Base-by-base conservation (phyloP, 495 filamentous ascomycete genomes). In the Hypomontagnella submonticulosa region DNA sequence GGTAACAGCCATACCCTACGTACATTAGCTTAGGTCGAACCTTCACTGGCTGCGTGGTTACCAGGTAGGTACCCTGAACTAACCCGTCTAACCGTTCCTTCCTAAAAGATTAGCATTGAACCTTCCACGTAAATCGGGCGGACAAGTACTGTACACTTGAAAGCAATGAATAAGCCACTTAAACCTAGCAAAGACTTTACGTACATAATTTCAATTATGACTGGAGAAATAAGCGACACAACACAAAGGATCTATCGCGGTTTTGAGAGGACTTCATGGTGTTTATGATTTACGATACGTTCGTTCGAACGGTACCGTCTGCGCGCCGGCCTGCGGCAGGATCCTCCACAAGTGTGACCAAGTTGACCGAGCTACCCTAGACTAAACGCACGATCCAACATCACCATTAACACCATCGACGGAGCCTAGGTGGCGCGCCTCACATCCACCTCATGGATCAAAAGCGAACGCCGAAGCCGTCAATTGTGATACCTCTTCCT, bases 401-500 rank as follows among this genome's bases (percentile, higher is more conserved):
- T 23, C 49, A 40, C 34, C 49, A 52, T 16, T n/a, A 40, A 16
- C 16, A 40, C 16, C 15, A 33, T 30, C 34, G 13, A 30, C 34
- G 34, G 49, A 11, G 23, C 6, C 23, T 27, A 27, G 23, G 23
- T 27, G 23, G 23, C 23, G 23, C 23, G 23, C n/a, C 37, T 43
- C 36, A 15, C 37, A 57, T 7, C 16, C 12, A 15, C 49, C 42
- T 16, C 30, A 73, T 73, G 69, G 60, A 66, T 18, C 16, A 30
- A n/a, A 23, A 41, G 27, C 16, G 11, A 38, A 16, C 34, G 4
- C 56, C 5, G 20, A 61, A 0, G 37, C 23, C 48, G 0, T 60
- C 13, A 43, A 65, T 82, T 38, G 71, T 79, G 36, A 76, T 81
- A 19, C 72, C 73, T 12, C n/a, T 81, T 4, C 55, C 51, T 18